phyloP scores from a whole-genome alignment of 441 rosid genomes.

The Gossypium schwendimanii region DNA sequence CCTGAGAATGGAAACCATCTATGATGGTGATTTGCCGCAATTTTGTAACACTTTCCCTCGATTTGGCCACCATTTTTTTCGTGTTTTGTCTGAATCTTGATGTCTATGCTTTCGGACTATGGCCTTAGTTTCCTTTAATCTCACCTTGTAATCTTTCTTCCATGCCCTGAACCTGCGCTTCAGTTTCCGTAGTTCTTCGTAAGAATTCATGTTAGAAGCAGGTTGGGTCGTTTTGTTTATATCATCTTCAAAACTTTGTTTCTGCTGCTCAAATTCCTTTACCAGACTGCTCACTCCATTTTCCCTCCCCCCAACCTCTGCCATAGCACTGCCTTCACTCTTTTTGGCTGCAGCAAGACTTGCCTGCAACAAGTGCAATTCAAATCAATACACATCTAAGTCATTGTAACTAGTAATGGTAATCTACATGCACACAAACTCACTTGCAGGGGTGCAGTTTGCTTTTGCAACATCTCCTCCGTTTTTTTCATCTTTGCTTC shows the following conservation, averaged over 20 bases:
- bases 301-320: constrained; percentile 45
- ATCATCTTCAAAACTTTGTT: constrained; percentile 59
- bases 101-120: constrained; percentile 48
- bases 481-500: constrained; percentile 81
- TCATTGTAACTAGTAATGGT: neutral
- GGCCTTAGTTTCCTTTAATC: constrained; percentile 60
- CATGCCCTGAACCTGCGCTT: constrained; percentile 65
- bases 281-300: constrained; percentile 58
- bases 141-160: constrained; percentile 84
- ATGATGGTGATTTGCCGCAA: neutral
- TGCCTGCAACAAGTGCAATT: constrained; percentile 35
- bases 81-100: constrained; percentile 43
- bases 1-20: constrained; percentile 8
- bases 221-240: constrained; percentile 39
- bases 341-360: constrained; percentile 77
- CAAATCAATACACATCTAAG: neutral
- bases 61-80: constrained; percentile 86
- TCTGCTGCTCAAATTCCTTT: constrained; percentile 73
- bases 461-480: constrained; percentile 93
- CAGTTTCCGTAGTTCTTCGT: constrained; percentile 60
- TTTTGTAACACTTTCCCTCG: constrained; percentile 23
- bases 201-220: constrained; percentile 33
- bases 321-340: constrained; percentile 28
- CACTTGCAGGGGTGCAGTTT: constrained; percentile 81
- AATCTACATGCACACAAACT: constrained; percentile 14